Conservation (phyloP, 805 yeast genomes). For the Schwanniomyces pseudopolymorphus region DNA sequence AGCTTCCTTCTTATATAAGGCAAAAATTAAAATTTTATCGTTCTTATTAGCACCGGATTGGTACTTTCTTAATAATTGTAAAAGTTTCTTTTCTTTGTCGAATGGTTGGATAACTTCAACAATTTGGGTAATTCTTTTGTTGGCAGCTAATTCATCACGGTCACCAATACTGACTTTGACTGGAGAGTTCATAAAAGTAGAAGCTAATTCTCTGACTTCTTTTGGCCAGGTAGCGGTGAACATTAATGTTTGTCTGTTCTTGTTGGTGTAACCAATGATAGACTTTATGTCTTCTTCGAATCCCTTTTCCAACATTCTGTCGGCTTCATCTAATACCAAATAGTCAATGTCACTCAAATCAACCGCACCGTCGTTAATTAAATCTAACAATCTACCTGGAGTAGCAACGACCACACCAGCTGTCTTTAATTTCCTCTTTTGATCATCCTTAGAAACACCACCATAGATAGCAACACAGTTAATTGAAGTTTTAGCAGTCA, state of each 20-base stretch:
- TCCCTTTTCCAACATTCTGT: slow-evolving; percentile 97
- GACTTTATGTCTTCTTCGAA: slow-evolving; percentile 93
- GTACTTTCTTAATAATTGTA: slow-evolving; percentile 72
- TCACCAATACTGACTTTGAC: slow-evolving; percentile 91
- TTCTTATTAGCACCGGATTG: slow-evolving; percentile 61
- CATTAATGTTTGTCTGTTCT: slow-evolving; percentile 85
- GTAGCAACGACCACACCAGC: slow-evolving; percentile 91
- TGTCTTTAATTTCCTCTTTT: slow-evolving; percentile 62
- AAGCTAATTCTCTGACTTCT: slow-evolving; percentile 90
- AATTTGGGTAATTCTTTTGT: slow-evolving; percentile 87
- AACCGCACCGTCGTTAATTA: slow-evolving; percentile 84
- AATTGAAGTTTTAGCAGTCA: slow-evolving; percentile 61
- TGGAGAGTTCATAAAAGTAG: slow-evolving; percentile 79
- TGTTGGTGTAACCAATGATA: slow-evolving; percentile 64
- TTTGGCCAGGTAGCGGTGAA: slow-evolving; percentile 99
- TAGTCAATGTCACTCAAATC: slow-evolving; percentile 67
- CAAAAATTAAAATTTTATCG: slow-evolving; percentile 88
- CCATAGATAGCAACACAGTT: slow-evolving; percentile 89
- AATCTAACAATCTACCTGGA: slow-evolving; percentile 94
- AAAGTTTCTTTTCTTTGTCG: slow-evolving; percentile 73
- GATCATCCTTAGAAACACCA: slow-evolving; percentile 95
- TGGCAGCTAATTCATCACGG: slow-evolving; percentile 90
- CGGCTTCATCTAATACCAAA: slow-evolving; percentile 95
- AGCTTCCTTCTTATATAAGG: slow-evolving; percentile 96
- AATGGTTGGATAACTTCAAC: slow-evolving; percentile 85